phyloP scores from a whole-genome alignment of 768 basidiomycete species.

The Hygrocybe punicea region DNA sequence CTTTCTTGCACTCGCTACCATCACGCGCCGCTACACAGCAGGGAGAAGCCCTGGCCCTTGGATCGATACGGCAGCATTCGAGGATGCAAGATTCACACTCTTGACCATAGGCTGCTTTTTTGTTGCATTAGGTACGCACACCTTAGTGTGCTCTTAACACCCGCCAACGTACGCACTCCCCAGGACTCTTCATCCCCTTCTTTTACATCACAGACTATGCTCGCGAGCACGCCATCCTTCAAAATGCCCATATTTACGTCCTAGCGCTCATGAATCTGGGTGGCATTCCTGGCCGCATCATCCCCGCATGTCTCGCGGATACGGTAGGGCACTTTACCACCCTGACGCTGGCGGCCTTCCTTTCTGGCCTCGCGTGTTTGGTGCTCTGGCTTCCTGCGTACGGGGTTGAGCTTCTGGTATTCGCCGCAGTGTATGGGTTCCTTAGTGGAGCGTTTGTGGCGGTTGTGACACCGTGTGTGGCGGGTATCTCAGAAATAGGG shows the following conservation, averaged over 20 bases:
- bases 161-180: not conserved
- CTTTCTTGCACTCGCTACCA: slow-evolving; percentile 44
- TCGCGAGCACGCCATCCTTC: slow-evolving; percentile 38
- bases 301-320: slow-evolving; percentile 64
- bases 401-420: slow-evolving; percentile 42
- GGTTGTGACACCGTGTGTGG: slow-evolving; percentile 64
- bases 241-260: slow-evolving; percentile 48
- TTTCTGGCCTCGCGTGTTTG: slow-evolving; percentile 59
- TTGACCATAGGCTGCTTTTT: slow-evolving; percentile 54
- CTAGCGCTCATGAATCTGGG: slow-evolving; percentile 70
- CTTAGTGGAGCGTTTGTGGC: slow-evolving; percentile 67
- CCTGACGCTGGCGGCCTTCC: slow-evolving; percentile 58
- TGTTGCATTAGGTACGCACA: slow-evolving; percentile 54
- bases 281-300: slow-evolving; percentile 60
- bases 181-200: slow-evolving; percentile 69
- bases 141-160: not conserved
- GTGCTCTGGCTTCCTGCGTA: slow-evolving; percentile 53
- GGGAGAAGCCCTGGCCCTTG: slow-evolving; percentile 26
- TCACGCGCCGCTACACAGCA: slow-evolving; percentile 34
- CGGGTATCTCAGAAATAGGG: slow-evolving; percentile 56
- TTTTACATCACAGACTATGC: slow-evolving; percentile 67
- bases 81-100: slow-evolving; percentile 51
- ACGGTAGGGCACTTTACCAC: slow-evolving; percentile 64
- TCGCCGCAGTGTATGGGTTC: slow-evolving; percentile 59
- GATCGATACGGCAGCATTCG: slow-evolving; percentile 37